These are phyloP conservation scores for Pseudoneurospora amorphoporcata DNA, from an alignment of 495 filamentous ascomycete genomes.

Conservation along the genomic window DNA sequence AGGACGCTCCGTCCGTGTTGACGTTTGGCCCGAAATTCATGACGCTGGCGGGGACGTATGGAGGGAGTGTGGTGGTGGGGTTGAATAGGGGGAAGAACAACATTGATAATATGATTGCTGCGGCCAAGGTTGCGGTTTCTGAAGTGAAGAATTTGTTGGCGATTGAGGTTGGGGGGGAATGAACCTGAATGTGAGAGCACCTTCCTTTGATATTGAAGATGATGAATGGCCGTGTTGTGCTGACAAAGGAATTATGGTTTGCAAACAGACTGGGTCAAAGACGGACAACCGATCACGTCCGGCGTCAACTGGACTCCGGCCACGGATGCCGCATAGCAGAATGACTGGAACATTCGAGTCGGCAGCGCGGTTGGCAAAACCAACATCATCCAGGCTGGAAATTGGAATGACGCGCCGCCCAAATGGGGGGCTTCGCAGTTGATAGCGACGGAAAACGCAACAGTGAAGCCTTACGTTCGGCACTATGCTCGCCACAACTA, in stretches of 20 bases:
- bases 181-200: constrained; percentile 46
- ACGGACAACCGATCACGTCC: constrained; percentile 41
- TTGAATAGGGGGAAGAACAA: constrained; percentile 48
- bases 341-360: constrained; percentile 43
- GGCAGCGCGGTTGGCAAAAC: constrained; percentile 35
- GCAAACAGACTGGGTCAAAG: constrained; percentile 28
- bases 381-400: constrained; percentile 46
- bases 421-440: constrained; percentile 42
- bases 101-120: constrained; percentile 44
- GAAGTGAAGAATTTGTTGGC: constrained; percentile 43
- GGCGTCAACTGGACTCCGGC: constrained; percentile 42
- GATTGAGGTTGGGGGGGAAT: constrained; percentile 52
- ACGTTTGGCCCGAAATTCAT: constrained; percentile 50
- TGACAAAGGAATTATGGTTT: background rate
- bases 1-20: constrained; percentile 42
- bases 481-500: constrained; percentile 52
- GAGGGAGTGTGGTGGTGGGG: constrained; percentile 44
- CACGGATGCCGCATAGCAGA: constrained; percentile 43
- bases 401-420: constrained; percentile 43
- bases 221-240: constrained; percentile 1
- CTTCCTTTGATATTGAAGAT: background rate
- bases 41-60: constrained; percentile 40
- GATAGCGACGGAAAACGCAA: constrained; percentile 37
- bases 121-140: constrained; percentile 36
- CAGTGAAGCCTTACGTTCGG: constrained; percentile 38